Evolutionary conservation across 192 early-diverging fungal species (phyloP).

Genomic region (Mortierella antarctica): DNA sequence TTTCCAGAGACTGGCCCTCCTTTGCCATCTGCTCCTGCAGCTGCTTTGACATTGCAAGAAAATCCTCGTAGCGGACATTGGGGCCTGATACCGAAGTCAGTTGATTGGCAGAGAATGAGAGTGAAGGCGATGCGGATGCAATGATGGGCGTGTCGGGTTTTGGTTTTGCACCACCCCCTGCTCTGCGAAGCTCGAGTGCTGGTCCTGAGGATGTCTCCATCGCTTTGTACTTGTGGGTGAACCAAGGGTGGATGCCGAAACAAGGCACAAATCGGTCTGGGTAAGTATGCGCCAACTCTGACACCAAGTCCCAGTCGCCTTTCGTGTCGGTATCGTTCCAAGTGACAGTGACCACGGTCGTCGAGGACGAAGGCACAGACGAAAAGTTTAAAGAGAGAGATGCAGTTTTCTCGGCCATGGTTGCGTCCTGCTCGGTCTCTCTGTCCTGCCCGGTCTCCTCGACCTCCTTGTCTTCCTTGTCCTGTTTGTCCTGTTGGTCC

Average conservation of each 20-base stretch:
- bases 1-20: constrained; percentile 6
- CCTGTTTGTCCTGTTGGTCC: not conserved
- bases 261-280: constrained; percentile 53
- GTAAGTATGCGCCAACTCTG: constrained; percentile 33
- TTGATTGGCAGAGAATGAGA: constrained; percentile 25
- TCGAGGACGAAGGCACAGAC: constrained; percentile 3
- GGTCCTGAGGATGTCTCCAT: constrained; percentile 8
- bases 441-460: no score
- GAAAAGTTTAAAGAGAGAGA: constrained; percentile 15
- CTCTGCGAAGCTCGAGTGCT: constrained; percentile 12
- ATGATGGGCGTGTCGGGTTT: not conserved
- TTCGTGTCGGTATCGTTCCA: constrained; percentile 46
- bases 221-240: constrained; percentile 47
- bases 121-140: not conserved
- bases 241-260: constrained; percentile 54
- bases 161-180: not conserved
- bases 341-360: constrained; percentile 26
- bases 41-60: constrained; percentile 52
- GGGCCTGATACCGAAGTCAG: constrained; percentile 23
- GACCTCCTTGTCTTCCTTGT: not conserved
- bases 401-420: not conserved
- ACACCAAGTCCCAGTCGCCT: constrained; percentile 57
- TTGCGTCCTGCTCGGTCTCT: not conserved
- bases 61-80: constrained; percentile 12
- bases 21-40: constrained; percentile 43